Percentiles rank a stretch among this genome's conserved stretches.
Evolutionary conservation across 2,329 filamentous ascomycete species (phyloP).

Genomic region (Zymoseptoria brevis): DNA sequence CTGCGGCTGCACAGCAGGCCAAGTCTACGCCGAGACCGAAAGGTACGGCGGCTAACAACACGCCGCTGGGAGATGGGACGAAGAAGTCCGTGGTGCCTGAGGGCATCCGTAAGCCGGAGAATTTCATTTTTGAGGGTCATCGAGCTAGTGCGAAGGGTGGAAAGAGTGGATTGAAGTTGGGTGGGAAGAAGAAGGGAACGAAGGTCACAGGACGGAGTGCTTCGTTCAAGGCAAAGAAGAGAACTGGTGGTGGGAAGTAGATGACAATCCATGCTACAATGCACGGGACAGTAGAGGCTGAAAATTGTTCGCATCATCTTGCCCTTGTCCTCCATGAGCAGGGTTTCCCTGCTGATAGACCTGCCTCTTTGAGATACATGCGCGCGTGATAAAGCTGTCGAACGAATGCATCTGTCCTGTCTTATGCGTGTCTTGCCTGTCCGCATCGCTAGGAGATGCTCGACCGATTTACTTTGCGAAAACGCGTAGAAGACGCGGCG

Average conservation of each 20-base stretch:
- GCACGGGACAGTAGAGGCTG: background rate
- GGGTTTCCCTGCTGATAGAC: background rate
- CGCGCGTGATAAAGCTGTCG: background rate
- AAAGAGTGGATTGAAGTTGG: slow-evolving; percentile 53
- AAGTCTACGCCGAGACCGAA: slow-evolving; percentile 9
- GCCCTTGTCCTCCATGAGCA: background rate
- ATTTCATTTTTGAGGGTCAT: slow-evolving; percentile 73
- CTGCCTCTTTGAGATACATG: background rate
- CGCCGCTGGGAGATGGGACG: slow-evolving; percentile 3
- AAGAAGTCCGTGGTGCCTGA: slow-evolving; percentile 9
- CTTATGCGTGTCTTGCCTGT: background rate
- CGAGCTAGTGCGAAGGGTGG: slow-evolving; percentile 61
- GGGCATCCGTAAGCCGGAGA: slow-evolving; percentile 53
- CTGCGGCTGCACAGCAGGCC: slow-evolving; percentile 48
- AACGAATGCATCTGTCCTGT: background rate
- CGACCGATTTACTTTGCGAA: background rate
- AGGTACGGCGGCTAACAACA: slow-evolving; percentile 18
- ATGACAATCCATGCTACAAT: background rate
- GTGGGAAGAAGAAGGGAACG: slow-evolving; percentile 39
- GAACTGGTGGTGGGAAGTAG: slow-evolving; percentile 1
- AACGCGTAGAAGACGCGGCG: background rate
- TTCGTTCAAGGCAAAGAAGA: slow-evolving; percentile 40
- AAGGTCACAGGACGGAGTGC: slow-evolving; percentile 39
- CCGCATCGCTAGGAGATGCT: no score
- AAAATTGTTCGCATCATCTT: background rate